Evolutionary conservation across 192 early-diverging fungal genomes (phyloP).

Genomic region (Phlyctochytrium bullatum): DNA sequence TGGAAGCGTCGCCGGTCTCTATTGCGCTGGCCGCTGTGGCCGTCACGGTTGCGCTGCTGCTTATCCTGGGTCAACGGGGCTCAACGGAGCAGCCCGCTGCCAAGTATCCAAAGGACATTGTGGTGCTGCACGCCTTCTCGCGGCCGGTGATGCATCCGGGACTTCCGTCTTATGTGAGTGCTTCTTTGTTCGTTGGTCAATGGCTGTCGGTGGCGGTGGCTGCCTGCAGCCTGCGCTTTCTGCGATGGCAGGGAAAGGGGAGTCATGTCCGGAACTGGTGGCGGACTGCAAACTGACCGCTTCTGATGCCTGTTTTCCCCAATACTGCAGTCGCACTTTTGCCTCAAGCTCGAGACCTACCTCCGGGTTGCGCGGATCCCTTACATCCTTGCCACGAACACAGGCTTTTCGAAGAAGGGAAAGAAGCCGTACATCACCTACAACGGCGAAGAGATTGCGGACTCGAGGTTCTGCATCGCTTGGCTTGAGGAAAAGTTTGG

Average conservation of each 20-base stretch:
- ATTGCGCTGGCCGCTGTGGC: background rate
- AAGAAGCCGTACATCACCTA: slow-evolving; percentile 9
- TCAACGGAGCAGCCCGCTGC: background rate
- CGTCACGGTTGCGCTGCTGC: background rate
- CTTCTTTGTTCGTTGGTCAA: too few species aligned
- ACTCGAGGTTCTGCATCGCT: background rate
- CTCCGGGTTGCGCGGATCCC: background rate
- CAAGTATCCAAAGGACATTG: background rate
- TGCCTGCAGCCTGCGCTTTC: too few species aligned
- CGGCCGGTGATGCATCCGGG: background rate
- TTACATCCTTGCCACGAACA: background rate
- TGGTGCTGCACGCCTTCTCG: background rate
- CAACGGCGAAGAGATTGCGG: background rate
- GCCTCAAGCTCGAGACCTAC: slow-evolving; percentile 1
- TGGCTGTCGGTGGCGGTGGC: too few species aligned
- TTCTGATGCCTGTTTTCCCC: too few species aligned
- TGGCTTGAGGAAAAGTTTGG: background rate
- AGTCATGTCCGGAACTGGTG: too few species aligned
- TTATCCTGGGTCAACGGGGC: background rate
- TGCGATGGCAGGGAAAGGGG: too few species aligned
- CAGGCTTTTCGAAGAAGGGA: background rate
- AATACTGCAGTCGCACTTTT: background rate
- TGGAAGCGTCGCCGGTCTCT: too few species aligned
- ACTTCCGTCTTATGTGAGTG: background rate
- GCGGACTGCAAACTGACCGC: too few species aligned